Base-by-base conservation (phyloP, 768 basidiomycete genomes). In the Stropharia rugosoannulata region DNA sequence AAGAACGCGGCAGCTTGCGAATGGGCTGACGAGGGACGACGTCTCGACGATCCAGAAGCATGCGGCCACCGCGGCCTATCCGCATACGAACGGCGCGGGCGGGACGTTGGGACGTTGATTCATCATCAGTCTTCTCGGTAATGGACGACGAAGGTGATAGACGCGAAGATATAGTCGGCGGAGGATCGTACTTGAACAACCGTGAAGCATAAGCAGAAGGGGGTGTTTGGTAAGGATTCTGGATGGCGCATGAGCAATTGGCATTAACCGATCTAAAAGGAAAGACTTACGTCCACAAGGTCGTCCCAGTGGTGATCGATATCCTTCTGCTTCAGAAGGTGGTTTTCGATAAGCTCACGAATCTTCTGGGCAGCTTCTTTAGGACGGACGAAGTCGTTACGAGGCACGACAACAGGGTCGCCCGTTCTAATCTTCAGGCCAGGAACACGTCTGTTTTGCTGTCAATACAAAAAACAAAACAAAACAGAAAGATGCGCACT, bases 241-340 rank as follows among this genome's bases (percentile, higher is more conserved):
- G 59, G 48, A 57, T 44, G 43, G 27, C 16, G 51, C 18, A 45
- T 36, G 27, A 53, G 32, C 18, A 13, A 22, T 27, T 10, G 22
- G 54, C 57, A 56, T 25, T 40, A 51, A 32, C 16, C 46, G 32
- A 13, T 15, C 5, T 55, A 27, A 25, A 39, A 13, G 39, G 46
- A 8, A 36, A 49, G 2, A 70, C 81, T 66, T 66, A 93, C 90
- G 70, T 97, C 95, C 59, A 92, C 79, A 50, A 79, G 76, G 65
- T 98, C 95, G 62, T 96, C 95, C 87, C 93, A 96, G 48, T 84
- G 80, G 47, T 86, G 80, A 63, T 95, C 90, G 46, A 78, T 70
- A 47, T 94, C 89, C 66, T 86, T 88, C 68, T 87, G 85, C 47
- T 75, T 75, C 22, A 69, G 74, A 65, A 88, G 69, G 43, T 81